Evolutionary conservation across 768 basidiomycete genomes (phyloP), one percentile per base, ranked within the genome.

Genomic region (Rubroboletus pulcherrimus): DNA sequence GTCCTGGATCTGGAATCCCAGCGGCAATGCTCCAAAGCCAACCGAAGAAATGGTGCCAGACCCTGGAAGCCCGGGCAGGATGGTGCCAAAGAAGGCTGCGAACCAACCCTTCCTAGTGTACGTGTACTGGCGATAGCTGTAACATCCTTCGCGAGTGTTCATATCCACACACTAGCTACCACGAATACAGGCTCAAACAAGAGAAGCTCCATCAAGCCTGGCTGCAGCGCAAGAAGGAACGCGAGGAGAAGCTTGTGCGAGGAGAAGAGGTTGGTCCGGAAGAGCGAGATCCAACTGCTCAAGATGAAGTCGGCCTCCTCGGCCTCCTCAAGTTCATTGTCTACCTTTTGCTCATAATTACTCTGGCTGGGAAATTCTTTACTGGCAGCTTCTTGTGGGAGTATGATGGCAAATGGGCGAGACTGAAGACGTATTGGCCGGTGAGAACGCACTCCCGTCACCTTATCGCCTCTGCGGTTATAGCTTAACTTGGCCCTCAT

Each of bases 371-470:
- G 51, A 89, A 88, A 67, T 93, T 95, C 72, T 75, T 95, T 66
- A 91, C 91, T 0, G 90, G 87, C n/a, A 91, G 86, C 66, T 91
- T 84, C 67, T 72, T 84, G 21, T 97, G 93, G 92, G 91, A 93
- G 59, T 83, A 86, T 63, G 78, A 87, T 58, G 81, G 80, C 58
- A 82, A 82, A 67, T 87, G 83, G 81, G 63, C 74, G 31, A 75
- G 78, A 45, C 64, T 84, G 49, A 83, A 83, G 74, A 81, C 81
- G 5, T 83, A 82, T 63, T 82, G 80, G 75, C 85, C 89, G 49
- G 86, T 87, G 64, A 78, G 7, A 2, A 10, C 39, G n/a, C 50
- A 51, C 49, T 49, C 34, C 34, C 31, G 21, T 41, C 24, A 5
- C 19, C 21, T 53, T 51, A 21, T 38, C 38, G 43, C 26, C 19